Evolutionary conservation across 1,284 basidiomycete species (phyloP), one percentile per base, ranked within the genome.

Genomic region (Puccinia novopanici): DNA sequence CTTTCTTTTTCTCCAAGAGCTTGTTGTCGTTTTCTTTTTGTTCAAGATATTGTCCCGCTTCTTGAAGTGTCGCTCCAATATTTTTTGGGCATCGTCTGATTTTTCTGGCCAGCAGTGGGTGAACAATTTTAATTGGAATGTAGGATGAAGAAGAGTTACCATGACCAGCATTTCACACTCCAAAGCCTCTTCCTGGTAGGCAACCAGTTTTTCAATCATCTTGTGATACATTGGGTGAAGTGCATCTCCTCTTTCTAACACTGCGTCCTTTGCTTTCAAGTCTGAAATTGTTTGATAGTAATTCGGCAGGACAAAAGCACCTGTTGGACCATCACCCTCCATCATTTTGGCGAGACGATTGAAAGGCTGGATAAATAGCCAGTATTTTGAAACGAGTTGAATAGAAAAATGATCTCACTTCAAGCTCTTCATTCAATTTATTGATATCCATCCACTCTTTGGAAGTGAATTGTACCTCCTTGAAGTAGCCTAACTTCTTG

Each of bases 151-250:
- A n/a, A 52, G 3, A 0, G 70, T 72, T 6, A 48, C 70, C 10
- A 54, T 72, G 1, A 72, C 48, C 27, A 52, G 70, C 10, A 48
- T 72, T 72, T 72, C 70, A 50, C 70, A 72, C 22, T 19, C n/a
- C 5, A 72, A 19, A 3, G 70, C 70, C 22, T 72, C n/a, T 0
- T 54, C 22, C 2, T 52, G 45, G 30, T 72, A 72, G 6, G 15
- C n/a, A 10, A 15, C n/a, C 1, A 55, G 48, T 30, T 72, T 72
- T 8, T 48, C 17, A 12, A 34, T 72, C 70, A 54, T 72, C 30
- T 34, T 34, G 34, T 34, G 34, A 34, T 34, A 34, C 34, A 34
- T 34, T 34, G 34, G 34, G 34, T 34, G 1, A 34, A 34, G 34
- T 34, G 34, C 1, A 34, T 1, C 1, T 34, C 4, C 34, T 34